Evolutionary conservation across 2,329 filamentous ascomycete species (phyloP).

Genomic region (Cercospora sojina): DNA sequence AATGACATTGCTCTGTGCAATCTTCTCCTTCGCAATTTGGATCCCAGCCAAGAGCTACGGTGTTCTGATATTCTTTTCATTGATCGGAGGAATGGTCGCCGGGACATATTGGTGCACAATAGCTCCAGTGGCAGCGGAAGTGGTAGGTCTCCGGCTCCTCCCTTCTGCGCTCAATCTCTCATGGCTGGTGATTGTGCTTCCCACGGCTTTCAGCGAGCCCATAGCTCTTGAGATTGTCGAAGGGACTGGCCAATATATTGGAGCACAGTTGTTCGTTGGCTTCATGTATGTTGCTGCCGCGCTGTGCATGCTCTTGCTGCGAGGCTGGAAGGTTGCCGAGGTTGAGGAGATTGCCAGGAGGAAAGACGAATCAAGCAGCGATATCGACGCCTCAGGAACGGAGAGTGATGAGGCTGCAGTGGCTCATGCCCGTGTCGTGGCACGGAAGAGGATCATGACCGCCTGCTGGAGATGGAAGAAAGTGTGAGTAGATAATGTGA

Average conservation of each 20-base stretch:
- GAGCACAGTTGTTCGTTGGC: conserved; percentile 60
- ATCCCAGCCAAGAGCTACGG: conserved; percentile 66
- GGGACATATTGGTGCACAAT: conserved; percentile 68
- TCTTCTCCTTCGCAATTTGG: conserved; percentile 72
- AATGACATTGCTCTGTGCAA: conserved; percentile 62
- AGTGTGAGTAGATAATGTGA: conserved; percentile 26
- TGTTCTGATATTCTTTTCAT: conserved; percentile 67
- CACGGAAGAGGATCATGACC: conserved; percentile 30
- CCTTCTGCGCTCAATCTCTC: conserved; percentile 68
- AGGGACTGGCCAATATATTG: conserved; percentile 53
- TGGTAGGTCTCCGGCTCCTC: conserved; percentile 68
- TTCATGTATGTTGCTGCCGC: conserved; percentile 62
- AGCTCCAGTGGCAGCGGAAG: conserved; percentile 69
- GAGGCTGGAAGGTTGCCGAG: conserved; percentile 62
- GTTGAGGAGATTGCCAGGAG: conserved; percentile 45
- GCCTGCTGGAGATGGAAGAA: conserved; percentile 37
- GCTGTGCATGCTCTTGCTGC: conserved; percentile 53
- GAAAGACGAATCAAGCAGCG: conserved; percentile 30
- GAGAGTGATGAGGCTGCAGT: conserved; percentile 29
- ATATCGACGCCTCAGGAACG: conserved; percentile 29
- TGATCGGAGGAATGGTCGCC: conserved; percentile 65
- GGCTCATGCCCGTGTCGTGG: conserved; percentile 27
- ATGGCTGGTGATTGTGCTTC: conserved; percentile 70
- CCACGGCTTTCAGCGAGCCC: conserved; percentile 62
- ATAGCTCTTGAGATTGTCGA: conserved; percentile 57